Evolutionary conservation across 768 basidiomycete species (phyloP).

Genomic region (Amanita polypyramis): DNA sequence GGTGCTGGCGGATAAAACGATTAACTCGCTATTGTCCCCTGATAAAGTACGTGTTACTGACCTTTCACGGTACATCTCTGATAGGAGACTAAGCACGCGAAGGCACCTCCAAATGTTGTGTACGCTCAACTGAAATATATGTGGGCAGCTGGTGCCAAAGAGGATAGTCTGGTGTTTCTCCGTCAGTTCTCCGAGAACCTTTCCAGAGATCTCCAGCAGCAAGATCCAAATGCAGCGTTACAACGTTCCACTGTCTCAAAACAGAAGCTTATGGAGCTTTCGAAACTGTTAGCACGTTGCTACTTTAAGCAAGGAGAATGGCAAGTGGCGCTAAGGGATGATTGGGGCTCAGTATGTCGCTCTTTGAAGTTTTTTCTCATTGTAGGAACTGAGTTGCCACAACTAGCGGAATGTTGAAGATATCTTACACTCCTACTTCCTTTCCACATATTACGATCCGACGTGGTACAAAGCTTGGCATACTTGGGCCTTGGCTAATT

Average conservation of each 20-base stretch:
- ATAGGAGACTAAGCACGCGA: conserved; percentile 43
- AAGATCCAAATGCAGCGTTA: conserved; percentile 37
- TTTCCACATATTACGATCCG: conserved; percentile 86
- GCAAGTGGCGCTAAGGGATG: conserved; percentile 74
- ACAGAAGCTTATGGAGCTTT: conserved; percentile 54
- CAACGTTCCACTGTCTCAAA: conserved; percentile 44
- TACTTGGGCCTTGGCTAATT: conserved; percentile 95
- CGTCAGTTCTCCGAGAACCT: conserved; percentile 75
- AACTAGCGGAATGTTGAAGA: conserved; percentile 66
- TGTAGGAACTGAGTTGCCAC: neutral
- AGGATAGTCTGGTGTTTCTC: conserved; percentile 75
- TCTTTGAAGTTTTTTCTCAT: neutral
- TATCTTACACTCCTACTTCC: conserved; percentile 74
- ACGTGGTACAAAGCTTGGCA: conserved; percentile 99
- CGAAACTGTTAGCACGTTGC: conserved; percentile 86
- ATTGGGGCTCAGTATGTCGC: conserved; percentile 65
- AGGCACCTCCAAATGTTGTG: conserved; percentile 91
- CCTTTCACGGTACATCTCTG: neutral
- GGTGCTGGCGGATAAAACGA: conserved; percentile 92
- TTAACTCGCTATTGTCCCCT: conserved; percentile 80
- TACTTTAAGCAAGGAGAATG: conserved; percentile 96
- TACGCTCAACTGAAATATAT: conserved; percentile 94
- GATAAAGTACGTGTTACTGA: conserved; percentile 37
- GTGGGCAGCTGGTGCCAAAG: conserved; percentile 79
- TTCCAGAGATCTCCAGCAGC: conserved; percentile 56